Base-by-base conservation (phyloP, 2,329 filamentous ascomycete genomes). In the Colletotrichum graminicola region DNA sequence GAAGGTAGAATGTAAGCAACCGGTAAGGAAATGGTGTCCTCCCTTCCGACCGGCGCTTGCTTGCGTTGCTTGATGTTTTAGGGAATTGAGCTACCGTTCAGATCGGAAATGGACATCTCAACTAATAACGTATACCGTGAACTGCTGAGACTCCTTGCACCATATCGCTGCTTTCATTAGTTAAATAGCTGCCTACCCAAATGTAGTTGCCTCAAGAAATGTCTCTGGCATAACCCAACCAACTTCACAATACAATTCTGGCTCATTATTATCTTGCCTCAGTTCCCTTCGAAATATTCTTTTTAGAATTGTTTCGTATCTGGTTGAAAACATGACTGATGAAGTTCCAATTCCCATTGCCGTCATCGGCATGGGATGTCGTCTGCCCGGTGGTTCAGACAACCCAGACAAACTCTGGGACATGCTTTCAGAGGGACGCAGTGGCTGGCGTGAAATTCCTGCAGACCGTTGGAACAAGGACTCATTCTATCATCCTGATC, bases 331-430 rank as follows among this genome's bases (percentile, higher is more conserved):
- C 43, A 45, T 57, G 55, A 18, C 21, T 39, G 55, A 57, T 2
- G 3, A n/a, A n/a, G 16, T 23, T 18, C 59, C 41, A 29, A 49
- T 5, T 36, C 76, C 75, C 8, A 79, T 80, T 47, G 79, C 78
- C 65, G 74, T 80, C 23, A 74, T 80, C 63, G 79, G 79, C 70
- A 76, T 75, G 41, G 76, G 64, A 29, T 80, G 77, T 57, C 76
- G 78, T 12, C 75, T 79, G n/a, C 75, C 78, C 11, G 78, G 79
- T 21, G 72, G 69, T 18, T 72, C 75, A 32, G 62, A 66, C 26
- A 76, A 71, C 32, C 76, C 77, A 10, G 75, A 75, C 5, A 75
- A 76, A 51, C 73, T 80, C 0, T 79, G 78, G 78, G 63, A 77
- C 10, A 66, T 81, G 32, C 71, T 79, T 8, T 60, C 64, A 11